Evolutionary conservation across 352 stramenopile genomes (phyloP).

Genomic region (Phytophthora multivora): DNA sequence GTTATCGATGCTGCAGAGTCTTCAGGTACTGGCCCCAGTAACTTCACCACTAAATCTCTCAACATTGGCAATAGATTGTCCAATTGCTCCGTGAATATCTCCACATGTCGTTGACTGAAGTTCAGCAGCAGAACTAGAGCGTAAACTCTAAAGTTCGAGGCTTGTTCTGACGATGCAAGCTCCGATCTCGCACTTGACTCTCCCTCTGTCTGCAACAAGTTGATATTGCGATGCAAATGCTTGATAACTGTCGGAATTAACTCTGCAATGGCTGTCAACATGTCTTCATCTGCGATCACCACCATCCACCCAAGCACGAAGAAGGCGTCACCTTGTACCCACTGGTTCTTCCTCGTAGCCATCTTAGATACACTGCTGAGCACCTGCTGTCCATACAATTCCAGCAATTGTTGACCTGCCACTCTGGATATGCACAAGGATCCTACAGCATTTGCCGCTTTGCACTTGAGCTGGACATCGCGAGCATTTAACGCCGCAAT

Average conservation of each 20-base stretch:
- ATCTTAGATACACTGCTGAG: conserved; percentile 54
- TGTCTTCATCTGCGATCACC: conserved; percentile 64
- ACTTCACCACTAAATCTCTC: conserved; percentile 33
- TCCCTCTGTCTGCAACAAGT: conserved; percentile 2
- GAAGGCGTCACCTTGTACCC: conserved; percentile 75
- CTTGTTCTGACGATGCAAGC: conserved; percentile 48
- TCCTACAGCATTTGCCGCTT: conserved; percentile 73
- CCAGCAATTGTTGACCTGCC: conserved; percentile 65
- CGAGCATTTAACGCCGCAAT: conserved; percentile 53
- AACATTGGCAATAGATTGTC: conserved; percentile 42
- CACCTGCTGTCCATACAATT: conserved; percentile 43
- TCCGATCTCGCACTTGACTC: conserved; percentile 13
- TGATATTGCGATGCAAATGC: conserved; percentile 51
- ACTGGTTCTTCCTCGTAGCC: conserved; percentile 72
- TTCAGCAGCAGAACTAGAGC: conserved; percentile 78
- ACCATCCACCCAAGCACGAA: conserved; percentile 79
- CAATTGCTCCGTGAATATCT: conserved; percentile 36
- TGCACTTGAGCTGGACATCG: conserved; percentile 82
- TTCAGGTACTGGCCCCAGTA: conserved; percentile 26
- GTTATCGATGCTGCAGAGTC: neutral
- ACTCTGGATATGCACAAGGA: conserved; percentile 78
- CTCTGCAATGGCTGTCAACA: conserved; percentile 40
- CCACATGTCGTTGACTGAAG: conserved; percentile 60
- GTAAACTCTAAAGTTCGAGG: conserved; percentile 74
- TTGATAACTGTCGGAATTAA: conserved; percentile 52